These are phyloP conservation scores for Cordyceps cicadae DNA, from an alignment of 2,329 filamentous ascomycete genomes.

Conservation along the genomic window DNA sequence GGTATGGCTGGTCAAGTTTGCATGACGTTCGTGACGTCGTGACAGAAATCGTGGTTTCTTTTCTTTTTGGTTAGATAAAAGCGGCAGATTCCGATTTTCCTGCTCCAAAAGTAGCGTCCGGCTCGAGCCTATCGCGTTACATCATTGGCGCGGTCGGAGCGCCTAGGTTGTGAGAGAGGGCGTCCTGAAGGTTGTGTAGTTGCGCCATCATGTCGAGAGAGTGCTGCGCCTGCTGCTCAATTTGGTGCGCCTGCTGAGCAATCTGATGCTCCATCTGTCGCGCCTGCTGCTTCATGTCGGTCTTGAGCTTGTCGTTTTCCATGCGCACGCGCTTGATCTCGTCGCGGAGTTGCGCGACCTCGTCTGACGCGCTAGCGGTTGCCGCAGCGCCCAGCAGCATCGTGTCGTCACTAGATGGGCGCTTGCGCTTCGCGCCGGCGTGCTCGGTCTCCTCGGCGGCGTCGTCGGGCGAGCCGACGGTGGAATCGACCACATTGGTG, in stretches of 20 bases:
- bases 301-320: conserved; percentile 53
- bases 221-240: conserved; percentile 37
- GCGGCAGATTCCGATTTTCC: not conserved
- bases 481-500: conserved; percentile 12
- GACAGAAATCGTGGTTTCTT: conserved; percentile 4
- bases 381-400: conserved; percentile 6
- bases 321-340: conserved; percentile 59
- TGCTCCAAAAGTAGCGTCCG: not conserved
- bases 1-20: conserved; percentile 2
- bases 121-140: conserved; percentile 13
- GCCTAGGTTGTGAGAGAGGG: conserved; percentile 27
- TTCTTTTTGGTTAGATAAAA: not conserved
- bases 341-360: conserved; percentile 49
- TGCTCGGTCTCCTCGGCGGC: conserved; percentile 41
- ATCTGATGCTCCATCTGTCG: conserved; percentile 22
- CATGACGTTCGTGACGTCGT: conserved; percentile 6
- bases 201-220: conserved; percentile 41
- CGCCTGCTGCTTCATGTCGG: conserved; percentile 41
- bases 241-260: no score
- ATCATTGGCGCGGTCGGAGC: conserved; percentile 36
- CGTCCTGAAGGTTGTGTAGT: conserved; percentile 37
- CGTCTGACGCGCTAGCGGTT: conserved; percentile 21
- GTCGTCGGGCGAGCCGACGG: conserved; percentile 22
- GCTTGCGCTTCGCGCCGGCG: conserved; percentile 41
- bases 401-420: conserved; percentile 21